Evolutionary conservation across 2,329 filamentous ascomycete species (phyloP), one percentile per base, ranked within the genome.

Genomic region (Ophiostoma angusticollis): DNA sequence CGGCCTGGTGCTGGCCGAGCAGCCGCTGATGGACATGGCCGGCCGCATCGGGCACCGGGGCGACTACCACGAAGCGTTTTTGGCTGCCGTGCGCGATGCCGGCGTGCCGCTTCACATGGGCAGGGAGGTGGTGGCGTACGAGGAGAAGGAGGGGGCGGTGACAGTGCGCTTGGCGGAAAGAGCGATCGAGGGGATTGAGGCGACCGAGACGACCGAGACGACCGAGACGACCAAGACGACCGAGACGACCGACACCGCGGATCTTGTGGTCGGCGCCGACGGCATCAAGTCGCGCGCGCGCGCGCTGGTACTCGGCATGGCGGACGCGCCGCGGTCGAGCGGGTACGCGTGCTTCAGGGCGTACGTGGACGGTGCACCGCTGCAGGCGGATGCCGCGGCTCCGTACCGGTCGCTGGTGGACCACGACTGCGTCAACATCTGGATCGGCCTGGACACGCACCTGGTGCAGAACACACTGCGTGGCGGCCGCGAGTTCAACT

Each of bases 291-390:
- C 63, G 25, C 63, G 64, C 23, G 64, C 68, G 0, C 54, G 68
- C 22, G 62, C 63, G 39, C 56, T 71, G 1, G 67, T 72, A 4
- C 58, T 72, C 4, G 68, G 68, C 1, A 69, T 68, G 23, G 57
- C 61, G 28, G 67, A 70, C 43, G 65, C 64, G 34, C 67, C 66
- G 1, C 69, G 70, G 48, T 65, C 62, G 24, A 65, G 61, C 37
- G 68, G 69, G 0, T 72, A 71, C 45, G 67, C 68, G 1, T 68
- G 69, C 31, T 72, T 64, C 55, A 56, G 68, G 18, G 64, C 68
- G 1, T 71, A 62, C 39, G 60, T 62, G 42, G 54, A 57, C 13
- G 54, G 60, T 4, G 46, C 52, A 8, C 51, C 59, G 29, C 49
- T 63, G 13, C 53, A 48, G 24, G 52, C 6, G 38, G 13, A 17